These are phyloP conservation scores for Davidsoniella neocaledoniae DNA, from an alignment of 2,329 filamentous ascomycete genomes.

Conservation along the genomic window DNA sequence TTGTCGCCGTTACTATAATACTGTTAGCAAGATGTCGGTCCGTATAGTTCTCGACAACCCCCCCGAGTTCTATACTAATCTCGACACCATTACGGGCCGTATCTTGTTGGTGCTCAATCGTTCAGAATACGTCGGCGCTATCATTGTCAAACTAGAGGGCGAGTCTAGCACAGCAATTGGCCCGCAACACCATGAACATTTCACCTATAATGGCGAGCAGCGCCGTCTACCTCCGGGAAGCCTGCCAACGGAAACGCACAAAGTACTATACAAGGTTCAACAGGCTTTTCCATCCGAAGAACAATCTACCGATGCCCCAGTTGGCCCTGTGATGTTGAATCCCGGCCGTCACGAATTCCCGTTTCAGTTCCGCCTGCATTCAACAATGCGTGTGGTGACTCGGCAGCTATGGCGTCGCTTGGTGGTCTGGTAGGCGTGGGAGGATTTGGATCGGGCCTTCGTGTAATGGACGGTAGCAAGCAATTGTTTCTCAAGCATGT, in stretches of 20 bases:
- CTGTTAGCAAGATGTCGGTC: constrained; percentile 37
- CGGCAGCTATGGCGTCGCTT: constrained; percentile 34
- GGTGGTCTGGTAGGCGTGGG: constrained; percentile 36
- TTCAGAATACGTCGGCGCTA: constrained; percentile 52
- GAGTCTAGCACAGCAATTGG: constrained; percentile 53
- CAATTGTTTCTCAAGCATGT: constrained; percentile 53
- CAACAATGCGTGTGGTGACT: constrained; percentile 53
- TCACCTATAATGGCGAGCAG: constrained; percentile 12
- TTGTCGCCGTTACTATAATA: too few species aligned
- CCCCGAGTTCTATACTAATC: constrained; percentile 62
- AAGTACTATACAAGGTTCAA: constrained; percentile 58
- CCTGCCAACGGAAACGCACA: constrained; percentile 42
- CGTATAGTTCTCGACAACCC: constrained; percentile 48
- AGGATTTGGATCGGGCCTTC: constrained; percentile 35
- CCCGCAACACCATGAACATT: constrained; percentile 27
- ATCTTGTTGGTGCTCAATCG: constrained; percentile 41
- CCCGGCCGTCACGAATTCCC: constrained; percentile 59
- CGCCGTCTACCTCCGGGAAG: constrained; percentile 13
- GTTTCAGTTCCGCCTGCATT: constrained; percentile 62
- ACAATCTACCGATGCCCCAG: constrained; percentile 23
- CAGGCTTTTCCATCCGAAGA: constrained; percentile 53
- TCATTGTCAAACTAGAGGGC: constrained; percentile 71
- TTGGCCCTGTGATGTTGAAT: constrained; percentile 40
- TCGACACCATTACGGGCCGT: constrained; percentile 53
- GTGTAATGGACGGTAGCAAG: constrained; percentile 45